Evolutionary conservation across 345 rosid genomes (phyloP).

Genomic region (Ceriops zippeliana): DNA sequence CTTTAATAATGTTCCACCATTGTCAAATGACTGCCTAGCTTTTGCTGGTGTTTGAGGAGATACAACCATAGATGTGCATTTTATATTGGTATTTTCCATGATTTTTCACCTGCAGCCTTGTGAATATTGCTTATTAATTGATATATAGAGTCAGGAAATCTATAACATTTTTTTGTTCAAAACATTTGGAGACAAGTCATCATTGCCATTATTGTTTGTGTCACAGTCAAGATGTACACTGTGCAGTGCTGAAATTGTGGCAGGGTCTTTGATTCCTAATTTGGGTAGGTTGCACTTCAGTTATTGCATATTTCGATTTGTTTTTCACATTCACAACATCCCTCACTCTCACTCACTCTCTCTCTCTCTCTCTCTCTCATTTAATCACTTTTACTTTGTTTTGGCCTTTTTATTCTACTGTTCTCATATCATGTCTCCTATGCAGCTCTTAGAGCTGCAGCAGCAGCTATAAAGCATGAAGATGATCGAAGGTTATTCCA

Average conservation of each 20-base stretch:
- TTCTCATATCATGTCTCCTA: constrained; percentile 18
- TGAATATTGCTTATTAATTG: not conserved
- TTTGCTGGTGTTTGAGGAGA: no score
- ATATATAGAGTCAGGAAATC: not conserved
- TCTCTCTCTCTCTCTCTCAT: not conserved
- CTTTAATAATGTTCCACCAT: no score
- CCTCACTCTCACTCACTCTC: not conserved
- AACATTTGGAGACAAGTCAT: constrained; percentile 20
- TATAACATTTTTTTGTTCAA: not conserved
- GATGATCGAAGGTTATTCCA: constrained; percentile 88
- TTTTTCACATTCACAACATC: not conserved
- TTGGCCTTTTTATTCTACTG: no score
- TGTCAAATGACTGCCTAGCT: no score
- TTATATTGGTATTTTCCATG: no score
- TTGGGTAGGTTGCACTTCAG: constrained; percentile 49
- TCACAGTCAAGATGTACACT: constrained; percentile 88
- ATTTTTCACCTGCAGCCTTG: no score
- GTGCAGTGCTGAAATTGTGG: constrained; percentile 77
- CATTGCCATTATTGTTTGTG: constrained; percentile 39
- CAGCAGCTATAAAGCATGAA: constrained; percentile 81
- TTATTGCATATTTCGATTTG: constrained; percentile 5
- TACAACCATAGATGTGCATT: no score
- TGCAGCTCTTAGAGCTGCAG: constrained; percentile 95
- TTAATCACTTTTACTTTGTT: not conserved
- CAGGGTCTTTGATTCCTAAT: constrained; percentile 72